Base-by-base conservation (phyloP, 2,329 filamentous ascomycete genomes). In the Fusarium cicatricum region DNA sequence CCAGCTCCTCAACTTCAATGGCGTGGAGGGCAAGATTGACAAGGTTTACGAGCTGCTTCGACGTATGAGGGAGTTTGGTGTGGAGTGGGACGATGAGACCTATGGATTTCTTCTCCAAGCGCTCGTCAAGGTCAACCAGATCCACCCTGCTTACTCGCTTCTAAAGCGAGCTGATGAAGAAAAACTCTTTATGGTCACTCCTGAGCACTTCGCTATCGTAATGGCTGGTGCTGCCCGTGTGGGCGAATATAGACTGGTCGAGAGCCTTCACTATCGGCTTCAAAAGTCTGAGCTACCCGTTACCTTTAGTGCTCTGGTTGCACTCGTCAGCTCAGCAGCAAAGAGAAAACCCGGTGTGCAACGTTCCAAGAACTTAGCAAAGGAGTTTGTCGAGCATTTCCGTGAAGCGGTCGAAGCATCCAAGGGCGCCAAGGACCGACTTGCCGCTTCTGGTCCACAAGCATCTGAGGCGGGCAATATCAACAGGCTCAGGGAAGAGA, bases 1-100 rank as follows among this genome's bases (percentile, higher is more conserved):
- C 69, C 81, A 85, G 47, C 75, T 97, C 28, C 77, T 97, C 5
- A 80, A 83, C 51, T 85, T 89, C 56, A 83, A 92, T 71, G 90
- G 90, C 7, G 77, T 85, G 50, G 81, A 83, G 7, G 83, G 88
- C 50, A 78, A 81, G 46, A 71, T 85, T 7, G 70, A 69, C n/a
- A 75, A 75, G 41, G 76, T 84, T 47, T 80, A 85, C 64, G 75
- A 74, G 5, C 52, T 84, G 7, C 73, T 85, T 17, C 72, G 75
- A 31, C 57, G 68, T 31, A 87, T 87, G 84, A 77, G 75, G 17
- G 71, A 76, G 11, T 70, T 74, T 33, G 67, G 73, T 0, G 67
- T 86, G 11, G 68, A 77, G 10, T 85, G 82, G 75, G 74, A 85
- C 57, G 66, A 75, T 7, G 72, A 76, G 40, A 86, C 84, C 1